phyloP scores from a whole-genome alignment of 805 yeast genomes.

The Clavispora carvajalis region DNA sequence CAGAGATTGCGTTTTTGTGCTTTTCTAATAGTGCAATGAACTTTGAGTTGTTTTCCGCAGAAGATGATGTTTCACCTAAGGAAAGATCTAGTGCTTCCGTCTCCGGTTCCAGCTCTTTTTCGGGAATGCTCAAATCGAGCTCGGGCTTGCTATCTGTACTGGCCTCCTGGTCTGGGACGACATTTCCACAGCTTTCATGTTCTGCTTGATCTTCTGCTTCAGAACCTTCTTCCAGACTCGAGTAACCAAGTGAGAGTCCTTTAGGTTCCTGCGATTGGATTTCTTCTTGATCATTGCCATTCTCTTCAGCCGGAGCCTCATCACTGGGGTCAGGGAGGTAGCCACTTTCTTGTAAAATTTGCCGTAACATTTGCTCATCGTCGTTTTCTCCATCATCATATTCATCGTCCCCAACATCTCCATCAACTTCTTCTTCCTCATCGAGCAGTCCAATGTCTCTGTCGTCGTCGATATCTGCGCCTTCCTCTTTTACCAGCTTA shows the following conservation, averaged over 20 bases:
- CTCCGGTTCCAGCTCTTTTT: constrained; percentile 9
- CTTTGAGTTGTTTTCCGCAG: constrained; percentile 5
- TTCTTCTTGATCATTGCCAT: constrained; percentile 1
- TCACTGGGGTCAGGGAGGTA: constrained; percentile 3
- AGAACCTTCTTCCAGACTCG: constrained; percentile 5
- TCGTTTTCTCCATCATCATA: constrained; percentile 1
- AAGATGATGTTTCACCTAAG: constrained; percentile 1
- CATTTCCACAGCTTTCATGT: no score
- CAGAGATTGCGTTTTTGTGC: constrained; percentile 20
- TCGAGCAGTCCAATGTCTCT: no score
- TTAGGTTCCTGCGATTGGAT: neutral
- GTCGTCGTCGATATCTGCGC: no score
- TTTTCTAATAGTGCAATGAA: constrained; percentile 24
- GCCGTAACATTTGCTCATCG: constrained; percentile 6
- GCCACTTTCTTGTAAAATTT: constrained; percentile 19
- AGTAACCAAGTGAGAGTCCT: constrained; percentile 3
- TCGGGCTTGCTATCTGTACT: no score
- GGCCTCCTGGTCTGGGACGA: no score
- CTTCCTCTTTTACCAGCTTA: no score
- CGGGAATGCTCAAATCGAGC: constrained; percentile 7
- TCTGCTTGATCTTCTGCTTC: neutral
- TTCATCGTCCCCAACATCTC: constrained; percentile 1
- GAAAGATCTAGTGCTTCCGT: neutral
- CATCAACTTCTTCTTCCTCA: no score
- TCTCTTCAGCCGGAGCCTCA: neutral